Percentiles rank a stretch among this genome's conserved stretches.
Conservation (phyloP, 768 basidiomycete genomes). For the Rhodosporidiobolus sp. region DNA sequence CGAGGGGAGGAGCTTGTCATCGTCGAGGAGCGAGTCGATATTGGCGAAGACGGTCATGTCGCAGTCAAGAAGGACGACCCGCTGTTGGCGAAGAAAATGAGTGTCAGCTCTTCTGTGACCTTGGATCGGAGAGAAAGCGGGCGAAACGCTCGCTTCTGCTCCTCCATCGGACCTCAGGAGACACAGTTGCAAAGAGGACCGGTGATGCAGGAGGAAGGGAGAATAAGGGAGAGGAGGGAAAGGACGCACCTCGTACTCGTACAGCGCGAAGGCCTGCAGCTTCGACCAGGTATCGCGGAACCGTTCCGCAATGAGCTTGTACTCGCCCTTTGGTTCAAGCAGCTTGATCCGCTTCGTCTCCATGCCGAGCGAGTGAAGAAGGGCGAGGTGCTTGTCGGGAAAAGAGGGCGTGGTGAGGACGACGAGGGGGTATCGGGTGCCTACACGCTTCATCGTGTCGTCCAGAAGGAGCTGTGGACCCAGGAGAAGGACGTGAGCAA, state of each 20-base stretch:
- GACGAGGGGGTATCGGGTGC: conserved; percentile 68
- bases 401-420: conserved; percentile 69
- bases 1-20: conserved; percentile 54
- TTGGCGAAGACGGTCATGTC: conserved; percentile 81
- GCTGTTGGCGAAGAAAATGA: conserved; percentile 33
- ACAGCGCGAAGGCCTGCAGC: conserved; percentile 49
- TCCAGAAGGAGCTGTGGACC: conserved; percentile 58
- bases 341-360: conserved; percentile 21
- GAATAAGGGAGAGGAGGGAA: neutral
- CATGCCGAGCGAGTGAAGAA: conserved; percentile 56
- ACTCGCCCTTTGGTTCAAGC: conserved; percentile 38
- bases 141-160: too few species aligned
- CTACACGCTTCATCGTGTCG: conserved; percentile 57
- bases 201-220: too few species aligned
- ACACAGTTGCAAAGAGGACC: too few species aligned
- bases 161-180: too few species aligned
- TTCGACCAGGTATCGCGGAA: conserved; percentile 61
- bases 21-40: conserved; percentile 64
- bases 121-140: too few species aligned
- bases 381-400: conserved; percentile 54
- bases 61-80: conserved; percentile 72
- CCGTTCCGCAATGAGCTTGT: conserved; percentile 43
- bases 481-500: neutral
- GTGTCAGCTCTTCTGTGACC: too few species aligned
- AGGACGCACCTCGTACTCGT: conserved; percentile 48